Evolutionary conservation across 495 filamentous ascomycete species (phyloP).

Genomic region (Lasiosphaeria ovina): DNA sequence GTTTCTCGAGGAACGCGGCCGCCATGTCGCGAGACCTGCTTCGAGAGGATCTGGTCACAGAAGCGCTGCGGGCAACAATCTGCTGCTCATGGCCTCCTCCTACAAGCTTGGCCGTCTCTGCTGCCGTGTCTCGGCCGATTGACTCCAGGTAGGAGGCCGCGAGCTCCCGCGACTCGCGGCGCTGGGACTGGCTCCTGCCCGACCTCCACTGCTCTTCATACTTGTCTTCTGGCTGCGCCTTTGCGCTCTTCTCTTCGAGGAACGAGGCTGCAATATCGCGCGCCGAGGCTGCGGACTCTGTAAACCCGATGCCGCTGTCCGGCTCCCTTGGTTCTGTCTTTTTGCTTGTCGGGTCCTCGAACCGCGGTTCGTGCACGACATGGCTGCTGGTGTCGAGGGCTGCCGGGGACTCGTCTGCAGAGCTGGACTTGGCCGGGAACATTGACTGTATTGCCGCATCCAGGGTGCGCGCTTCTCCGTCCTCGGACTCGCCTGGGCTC

Average conservation of each 20-base stretch:
- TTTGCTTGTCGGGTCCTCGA: slow-evolving; percentile 37
- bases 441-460: slow-evolving; percentile 2
- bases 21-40: slow-evolving; percentile 11
- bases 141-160: slow-evolving; percentile 25
- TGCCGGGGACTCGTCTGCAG: slow-evolving; percentile 27
- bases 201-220: slow-evolving; percentile 6
- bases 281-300: slow-evolving; percentile 15
- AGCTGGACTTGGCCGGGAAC: slow-evolving; percentile 9
- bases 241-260: slow-evolving; percentile 5
- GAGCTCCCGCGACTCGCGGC: slow-evolving; percentile 16
- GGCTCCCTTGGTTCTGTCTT: slow-evolving; percentile 33
- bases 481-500: slow-evolving; percentile 13
- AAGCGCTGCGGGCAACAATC: too few species aligned
- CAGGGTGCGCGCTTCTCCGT: not conserved
- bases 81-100: not conserved
- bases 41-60: not conserved
- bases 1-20: slow-evolving; percentile 11
- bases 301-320: slow-evolving; percentile 9
- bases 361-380: slow-evolving; percentile 39
- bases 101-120: not conserved
- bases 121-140: too few species aligned
- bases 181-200: slow-evolving; percentile 9
- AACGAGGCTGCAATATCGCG: slow-evolving; percentile 16
- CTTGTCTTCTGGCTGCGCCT: not conserved
- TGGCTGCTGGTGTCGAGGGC: slow-evolving; percentile 36